phyloP scores from a whole-genome alignment of 352 stramenopile genomes.

The Peronospora destructor region DNA sequence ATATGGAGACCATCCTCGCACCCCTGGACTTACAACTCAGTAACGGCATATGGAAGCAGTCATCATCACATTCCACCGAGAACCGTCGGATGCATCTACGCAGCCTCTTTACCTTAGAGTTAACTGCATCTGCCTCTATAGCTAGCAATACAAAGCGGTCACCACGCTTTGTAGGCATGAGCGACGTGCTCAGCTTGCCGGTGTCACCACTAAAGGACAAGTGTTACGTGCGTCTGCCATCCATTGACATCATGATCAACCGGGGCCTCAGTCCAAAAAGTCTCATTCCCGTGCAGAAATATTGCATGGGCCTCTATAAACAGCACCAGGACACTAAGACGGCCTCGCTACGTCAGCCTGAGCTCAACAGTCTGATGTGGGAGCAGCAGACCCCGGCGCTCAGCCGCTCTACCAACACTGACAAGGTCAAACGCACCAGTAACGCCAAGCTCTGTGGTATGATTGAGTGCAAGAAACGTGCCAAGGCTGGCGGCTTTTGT shows the following conservation, averaged over 20 bases:
- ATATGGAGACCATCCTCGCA: conserved; percentile 65
- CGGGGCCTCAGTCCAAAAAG: conserved; percentile 37
- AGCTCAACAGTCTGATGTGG: conserved; percentile 32
- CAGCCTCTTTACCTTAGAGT: conserved; percentile 36
- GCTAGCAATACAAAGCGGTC: conserved; percentile 29
- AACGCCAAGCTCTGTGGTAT: conserved; percentile 76
- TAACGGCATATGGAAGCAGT: conserved; percentile 26
- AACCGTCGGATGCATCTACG: conserved; percentile 39
- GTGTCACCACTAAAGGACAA: conserved; percentile 40
- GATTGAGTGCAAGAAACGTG: conserved; percentile 64
- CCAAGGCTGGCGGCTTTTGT: conserved; percentile 73
- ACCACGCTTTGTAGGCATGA: conserved; percentile 55
- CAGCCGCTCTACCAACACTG: conserved; percentile 1
- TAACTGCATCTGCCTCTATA: neutral
- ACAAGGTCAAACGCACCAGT: conserved; percentile 39
- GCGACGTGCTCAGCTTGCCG: conserved; percentile 47
- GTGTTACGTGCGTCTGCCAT: conserved; percentile 40
- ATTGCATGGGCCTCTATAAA: conserved; percentile 60
- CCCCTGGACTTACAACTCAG: conserved; percentile 44
- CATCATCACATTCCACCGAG: conserved; percentile 18
- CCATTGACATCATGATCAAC: conserved; percentile 63
- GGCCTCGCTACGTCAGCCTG: conserved; percentile 17
- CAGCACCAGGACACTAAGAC: conserved; percentile 38
- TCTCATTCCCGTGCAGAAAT: conserved; percentile 53
- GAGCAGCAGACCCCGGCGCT: conserved; percentile 20